Conservation (phyloP, 202 grass and related monocot genomes). For the Cymbopogon flexuosus region DNA sequence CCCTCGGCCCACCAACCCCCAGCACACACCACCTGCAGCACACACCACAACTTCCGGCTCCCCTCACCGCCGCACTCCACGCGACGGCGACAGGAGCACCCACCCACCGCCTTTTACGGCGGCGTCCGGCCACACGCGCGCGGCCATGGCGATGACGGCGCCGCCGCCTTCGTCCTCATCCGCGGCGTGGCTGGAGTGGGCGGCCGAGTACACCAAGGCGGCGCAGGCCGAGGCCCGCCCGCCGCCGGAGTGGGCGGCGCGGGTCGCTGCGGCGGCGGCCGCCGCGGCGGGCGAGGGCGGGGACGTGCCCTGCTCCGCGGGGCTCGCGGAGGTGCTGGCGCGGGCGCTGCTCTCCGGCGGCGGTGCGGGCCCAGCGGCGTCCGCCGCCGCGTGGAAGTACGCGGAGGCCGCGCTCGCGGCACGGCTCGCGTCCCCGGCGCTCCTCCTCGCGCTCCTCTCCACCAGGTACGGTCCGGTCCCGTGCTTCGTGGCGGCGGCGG, state of each 20-base stretch:
- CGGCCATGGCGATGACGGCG: not conserved
- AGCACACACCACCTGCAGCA: too few relatives aligned
- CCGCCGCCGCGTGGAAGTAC: slow-evolving; percentile 66
- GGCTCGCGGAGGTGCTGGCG: slow-evolving; percentile 58
- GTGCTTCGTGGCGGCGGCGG: not conserved
- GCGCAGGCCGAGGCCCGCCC: not conserved
- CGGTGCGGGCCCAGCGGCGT: not conserved
- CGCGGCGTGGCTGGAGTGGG: not conserved
- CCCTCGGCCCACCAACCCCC: too few relatives aligned
- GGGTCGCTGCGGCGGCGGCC: slow-evolving; percentile 26
- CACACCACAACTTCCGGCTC: too few relatives aligned
- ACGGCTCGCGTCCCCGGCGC: slow-evolving; percentile 64
- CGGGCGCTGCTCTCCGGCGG: slow-evolving; percentile 37
- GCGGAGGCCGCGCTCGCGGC: slow-evolving; percentile 66
- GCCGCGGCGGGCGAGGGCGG: not conserved
- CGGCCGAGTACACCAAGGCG: not conserved
- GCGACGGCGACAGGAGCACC: not conserved
- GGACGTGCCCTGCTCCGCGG: slow-evolving; percentile 44
- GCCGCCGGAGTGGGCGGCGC: not conserved
- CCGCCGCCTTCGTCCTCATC: not conserved
- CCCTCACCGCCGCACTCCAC: too few relatives aligned
- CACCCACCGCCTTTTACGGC: not conserved
- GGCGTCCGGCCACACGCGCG: not conserved
- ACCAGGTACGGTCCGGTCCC: slow-evolving; percentile 31
- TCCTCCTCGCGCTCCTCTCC: slow-evolving; percentile 78